Conservation (phyloP, 306 rosid species). For the Vicia faba region DNA sequence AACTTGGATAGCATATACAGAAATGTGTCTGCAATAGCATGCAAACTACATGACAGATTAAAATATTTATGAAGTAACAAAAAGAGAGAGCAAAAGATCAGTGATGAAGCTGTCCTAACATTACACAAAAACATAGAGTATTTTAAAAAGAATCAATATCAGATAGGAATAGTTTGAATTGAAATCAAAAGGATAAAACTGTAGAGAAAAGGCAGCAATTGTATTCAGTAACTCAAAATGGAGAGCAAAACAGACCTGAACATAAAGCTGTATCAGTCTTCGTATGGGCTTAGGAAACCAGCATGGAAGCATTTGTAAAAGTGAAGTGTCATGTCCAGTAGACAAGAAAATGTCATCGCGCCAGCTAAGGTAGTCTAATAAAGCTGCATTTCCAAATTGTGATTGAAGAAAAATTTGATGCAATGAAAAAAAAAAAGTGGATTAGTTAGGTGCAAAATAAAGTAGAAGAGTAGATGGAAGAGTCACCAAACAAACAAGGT, state of each 20-base stretch:
- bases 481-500: slow-evolving; percentile 27
- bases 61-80: slow-evolving; percentile 6
- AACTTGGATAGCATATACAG: slow-evolving; percentile 29
- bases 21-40: slow-evolving; percentile 29
- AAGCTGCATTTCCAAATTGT: slow-evolving; percentile 51
- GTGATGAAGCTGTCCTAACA: slow-evolving; percentile 25
- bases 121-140: slow-evolving; percentile 19
- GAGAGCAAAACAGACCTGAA: slow-evolving; percentile 67
- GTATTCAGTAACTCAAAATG: slow-evolving; percentile 27
- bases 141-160: slow-evolving; percentile 19
- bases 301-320: slow-evolving; percentile 90
- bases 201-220: slow-evolving; percentile 28
- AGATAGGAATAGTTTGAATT: slow-evolving; percentile 23
- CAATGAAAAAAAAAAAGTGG: slow-evolving; percentile 1
- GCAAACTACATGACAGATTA: slow-evolving; percentile 26
- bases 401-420: slow-evolving; percentile 16
- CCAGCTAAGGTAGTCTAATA: slow-evolving; percentile 83
- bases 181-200: slow-evolving; percentile 24
- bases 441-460: slow-evolving; percentile 34
- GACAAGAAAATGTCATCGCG: slow-evolving; percentile 83
- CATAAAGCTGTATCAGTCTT: slow-evolving; percentile 84
- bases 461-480: background rate
- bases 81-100: slow-evolving; percentile 18
- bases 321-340: slow-evolving; percentile 87
- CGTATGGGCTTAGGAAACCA: slow-evolving; percentile 91